These are phyloP conservation scores for Coemansia sp. DNA, from an alignment of 192 early-diverging fungal species.

Conservation along the genomic window DNA sequence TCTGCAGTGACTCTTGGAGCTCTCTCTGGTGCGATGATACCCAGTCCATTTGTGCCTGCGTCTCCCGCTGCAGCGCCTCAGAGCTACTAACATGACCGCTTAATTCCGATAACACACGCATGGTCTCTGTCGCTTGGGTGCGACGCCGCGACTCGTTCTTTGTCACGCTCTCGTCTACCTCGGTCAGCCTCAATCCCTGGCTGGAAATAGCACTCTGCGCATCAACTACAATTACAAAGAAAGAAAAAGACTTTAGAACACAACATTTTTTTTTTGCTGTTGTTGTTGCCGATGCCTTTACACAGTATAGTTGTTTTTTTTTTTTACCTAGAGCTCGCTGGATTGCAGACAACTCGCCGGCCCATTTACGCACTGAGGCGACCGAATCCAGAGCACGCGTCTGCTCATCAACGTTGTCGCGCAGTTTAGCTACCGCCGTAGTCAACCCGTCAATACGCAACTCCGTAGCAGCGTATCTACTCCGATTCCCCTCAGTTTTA, in stretches of 20 bases:
- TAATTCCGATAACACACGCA: background rate
- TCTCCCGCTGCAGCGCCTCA: slow-evolving; percentile 3
- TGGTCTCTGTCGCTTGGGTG: background rate
- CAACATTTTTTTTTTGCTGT: no score
- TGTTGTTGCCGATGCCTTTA: no score
- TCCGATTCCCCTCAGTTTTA: slow-evolving; percentile 1
- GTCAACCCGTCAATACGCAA: slow-evolving; percentile 12
- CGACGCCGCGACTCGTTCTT: slow-evolving; percentile 8
- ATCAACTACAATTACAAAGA: slow-evolving; percentile 1
- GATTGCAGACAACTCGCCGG: background rate
- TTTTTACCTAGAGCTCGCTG: slow-evolving; percentile 15
- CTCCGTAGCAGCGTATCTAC: slow-evolving; percentile 5
- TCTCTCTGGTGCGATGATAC: slow-evolving; percentile 5
- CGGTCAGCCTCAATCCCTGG: background rate
- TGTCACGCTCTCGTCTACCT: background rate
- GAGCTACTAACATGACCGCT: background rate
- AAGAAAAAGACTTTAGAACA: background rate
- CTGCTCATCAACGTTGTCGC: slow-evolving; percentile 30
- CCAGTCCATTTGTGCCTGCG: slow-evolving; percentile 12
- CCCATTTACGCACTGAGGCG: background rate
- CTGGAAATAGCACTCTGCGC: background rate
- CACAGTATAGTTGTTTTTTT: no score
- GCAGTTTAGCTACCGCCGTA: slow-evolving; percentile 6
- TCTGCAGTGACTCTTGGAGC: slow-evolving; percentile 16
- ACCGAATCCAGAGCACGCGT: slow-evolving; percentile 9